Evolutionary conservation across 768 basidiomycete genomes (phyloP), one percentile per base, ranked within the genome.

Genomic region (Imleria badia): DNA sequence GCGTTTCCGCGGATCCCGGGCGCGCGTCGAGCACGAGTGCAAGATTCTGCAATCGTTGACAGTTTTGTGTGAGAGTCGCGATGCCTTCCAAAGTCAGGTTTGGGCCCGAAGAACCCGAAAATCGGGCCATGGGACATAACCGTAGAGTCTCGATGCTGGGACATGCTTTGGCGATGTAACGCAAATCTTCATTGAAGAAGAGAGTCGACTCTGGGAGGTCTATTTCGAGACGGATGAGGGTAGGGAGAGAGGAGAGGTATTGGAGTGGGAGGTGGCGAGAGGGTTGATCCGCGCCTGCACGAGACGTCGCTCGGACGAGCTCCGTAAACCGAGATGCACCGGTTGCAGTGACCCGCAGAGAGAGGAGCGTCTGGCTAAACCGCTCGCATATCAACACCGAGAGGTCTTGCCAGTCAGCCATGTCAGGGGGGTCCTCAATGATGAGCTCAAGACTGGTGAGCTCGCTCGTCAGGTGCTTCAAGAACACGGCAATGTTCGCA

Each of bases 241-340:
- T 69, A 22, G 81, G 80, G 30, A 91, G 76, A 39, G 72, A 72
- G 19, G 74, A 72, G 23, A 91, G 68, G 53, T 80, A 72, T 58
- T 84, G 80, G 48, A 91, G 76, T 17, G 86, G 79, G 23, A 91
- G 80, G 52, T 80, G 80, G 30, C 76, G 78, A 44, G 80, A 76
- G 13, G 85, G 78, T 22, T 81, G 77, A 57, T 87, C 87, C 9
- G 61, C 59, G 12, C 72, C 76, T 19, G 77, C 82, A 57, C 85
- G 78, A 30, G 84, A 78, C 6, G 88, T 86, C 10, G 90, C 87
- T 51, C 91, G 85, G 46, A 89, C 82, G 43, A 95, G 80, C 58
- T 94, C 91, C 5, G 81, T 79, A 75, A 91, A 95, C 51, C 89
- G 82, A n/a, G 83, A 83, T 22, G 86, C 80, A 17, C 86, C 83